Conservation (phyloP, 192 early-diverging fungal species). For the Coemansia sp. region DNA sequence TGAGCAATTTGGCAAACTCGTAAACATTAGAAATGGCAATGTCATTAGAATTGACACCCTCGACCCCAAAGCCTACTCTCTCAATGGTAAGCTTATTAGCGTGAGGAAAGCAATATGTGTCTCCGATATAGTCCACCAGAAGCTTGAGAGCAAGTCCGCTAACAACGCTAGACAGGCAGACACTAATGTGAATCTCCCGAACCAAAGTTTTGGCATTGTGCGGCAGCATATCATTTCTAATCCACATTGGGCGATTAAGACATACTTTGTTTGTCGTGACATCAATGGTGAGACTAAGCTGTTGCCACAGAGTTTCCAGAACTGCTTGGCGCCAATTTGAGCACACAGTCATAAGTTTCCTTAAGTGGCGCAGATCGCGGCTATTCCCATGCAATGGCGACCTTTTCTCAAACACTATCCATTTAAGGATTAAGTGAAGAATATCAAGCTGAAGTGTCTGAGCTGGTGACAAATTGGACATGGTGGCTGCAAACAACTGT, state of each 20-base stretch:
- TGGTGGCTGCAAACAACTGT: neutral
- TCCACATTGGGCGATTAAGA: neutral
- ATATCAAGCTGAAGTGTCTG: neutral
- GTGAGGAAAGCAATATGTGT: neutral
- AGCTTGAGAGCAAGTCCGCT: neutral
- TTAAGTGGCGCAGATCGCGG: neutral
- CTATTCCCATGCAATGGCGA: neutral
- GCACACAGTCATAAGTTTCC: too few relatives aligned
- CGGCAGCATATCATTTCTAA: neutral
- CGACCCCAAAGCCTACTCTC: neutral
- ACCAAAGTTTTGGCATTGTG: neutral
- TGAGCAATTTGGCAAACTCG: neutral
- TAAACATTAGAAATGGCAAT: neutral
- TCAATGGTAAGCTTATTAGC: neutral
- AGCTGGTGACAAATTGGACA: neutral
- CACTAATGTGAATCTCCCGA: neutral
- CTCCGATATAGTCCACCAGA: neutral
- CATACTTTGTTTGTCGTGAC: neutral
- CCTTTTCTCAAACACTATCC: neutral
- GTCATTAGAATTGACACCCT: too few relatives aligned
- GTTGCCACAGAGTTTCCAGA: neutral
- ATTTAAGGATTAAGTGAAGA: neutral
- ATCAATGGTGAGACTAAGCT: neutral
- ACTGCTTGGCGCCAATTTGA: neutral
- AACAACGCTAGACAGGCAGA: neutral